Evolutionary conservation across 164 flowering plant genomes (phyloP).

Genomic region (Vitis cinerea): DNA sequence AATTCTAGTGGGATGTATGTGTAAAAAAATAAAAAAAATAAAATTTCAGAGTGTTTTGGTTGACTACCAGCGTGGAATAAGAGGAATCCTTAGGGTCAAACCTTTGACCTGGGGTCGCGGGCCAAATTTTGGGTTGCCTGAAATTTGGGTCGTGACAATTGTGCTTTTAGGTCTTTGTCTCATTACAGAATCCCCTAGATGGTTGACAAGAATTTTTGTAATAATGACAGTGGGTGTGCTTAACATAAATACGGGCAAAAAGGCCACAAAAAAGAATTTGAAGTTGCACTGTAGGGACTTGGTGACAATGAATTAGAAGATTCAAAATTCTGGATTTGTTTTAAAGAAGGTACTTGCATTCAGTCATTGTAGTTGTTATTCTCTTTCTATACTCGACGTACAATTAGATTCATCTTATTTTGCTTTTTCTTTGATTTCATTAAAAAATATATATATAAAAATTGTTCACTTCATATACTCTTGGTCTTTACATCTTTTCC

Average conservation of each 20-base stretch:
- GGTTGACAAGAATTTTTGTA: conserved; percentile 60
- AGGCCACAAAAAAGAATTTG: conserved; percentile 65
- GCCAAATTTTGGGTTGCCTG: no score
- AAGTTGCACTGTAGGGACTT: conserved; percentile 53
- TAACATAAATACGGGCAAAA: conserved; percentile 55
- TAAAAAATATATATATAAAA: no score
- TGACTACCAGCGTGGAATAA: no score
- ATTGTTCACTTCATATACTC: background rate
- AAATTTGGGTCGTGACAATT: conserved; percentile 3
- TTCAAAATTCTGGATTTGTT: conserved; percentile 65
- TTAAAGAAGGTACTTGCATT: conserved; percentile 60
- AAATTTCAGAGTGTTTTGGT: no score
- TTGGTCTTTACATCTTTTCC: background rate
- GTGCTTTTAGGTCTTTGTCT: conserved; percentile 59
- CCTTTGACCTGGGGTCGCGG: no score
- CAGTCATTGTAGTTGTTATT: conserved; percentile 50
- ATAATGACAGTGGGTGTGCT: background rate
- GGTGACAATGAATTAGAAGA: conserved; percentile 16
- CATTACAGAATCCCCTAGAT: conserved; percentile 95
- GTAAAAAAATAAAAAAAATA: no score
- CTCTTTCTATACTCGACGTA: background rate
- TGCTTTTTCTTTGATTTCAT: no score
- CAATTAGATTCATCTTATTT: background rate
- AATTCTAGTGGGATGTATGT: no score
- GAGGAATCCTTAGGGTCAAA: no score